These are phyloP conservation scores for Infundibulicybe gibba DNA, from an alignment of 768 basidiomycete genomes.

Conservation along the genomic window DNA sequence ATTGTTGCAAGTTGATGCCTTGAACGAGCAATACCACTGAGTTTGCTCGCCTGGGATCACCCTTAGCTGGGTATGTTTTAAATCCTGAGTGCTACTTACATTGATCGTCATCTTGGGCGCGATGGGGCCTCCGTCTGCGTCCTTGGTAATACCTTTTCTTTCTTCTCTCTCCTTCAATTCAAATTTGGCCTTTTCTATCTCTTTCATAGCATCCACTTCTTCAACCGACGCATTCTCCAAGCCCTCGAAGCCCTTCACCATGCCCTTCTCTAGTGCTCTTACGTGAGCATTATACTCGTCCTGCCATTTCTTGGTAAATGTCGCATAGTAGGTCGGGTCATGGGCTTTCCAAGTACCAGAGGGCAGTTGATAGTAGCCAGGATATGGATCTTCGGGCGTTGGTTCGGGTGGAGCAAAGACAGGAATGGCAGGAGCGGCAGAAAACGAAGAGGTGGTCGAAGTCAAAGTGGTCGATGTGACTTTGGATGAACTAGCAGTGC, in stretches of 20 bases:
- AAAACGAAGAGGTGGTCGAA: slow-evolving; percentile 32
- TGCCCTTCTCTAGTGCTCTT: slow-evolving; percentile 68
- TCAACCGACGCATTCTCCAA: slow-evolving; percentile 49
- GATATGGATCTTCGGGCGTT: slow-evolving; percentile 71
- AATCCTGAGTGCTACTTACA: slow-evolving; percentile 38
- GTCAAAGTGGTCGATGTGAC: slow-evolving; percentile 10
- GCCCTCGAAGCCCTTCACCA: slow-evolving; percentile 67
- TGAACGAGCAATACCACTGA: slow-evolving; percentile 64
- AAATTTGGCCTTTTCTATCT: slow-evolving; percentile 74
- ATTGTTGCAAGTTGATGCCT: slow-evolving; percentile 80
- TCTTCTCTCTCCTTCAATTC: slow-evolving; percentile 77
- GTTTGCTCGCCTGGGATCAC: slow-evolving; percentile 57
- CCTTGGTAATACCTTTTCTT: slow-evolving; percentile 69
- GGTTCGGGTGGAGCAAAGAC: slow-evolving; percentile 74
- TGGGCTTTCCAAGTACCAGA: slow-evolving; percentile 78
- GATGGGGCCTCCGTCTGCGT: slow-evolving; percentile 47
- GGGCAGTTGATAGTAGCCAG: slow-evolving; percentile 84
- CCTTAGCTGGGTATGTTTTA: background rate
- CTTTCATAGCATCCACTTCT: slow-evolving; percentile 63
- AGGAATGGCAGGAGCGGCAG: slow-evolving; percentile 67
- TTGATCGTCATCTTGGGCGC: slow-evolving; percentile 83
- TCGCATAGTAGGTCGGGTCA: slow-evolving; percentile 65
- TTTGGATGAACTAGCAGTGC: slow-evolving; percentile 19
- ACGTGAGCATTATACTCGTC: slow-evolving; percentile 68
- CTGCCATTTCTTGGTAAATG: slow-evolving; percentile 72